phyloP scores from a whole-genome alignment of 306 rosid species.

The Fragaria iinumae region DNA sequence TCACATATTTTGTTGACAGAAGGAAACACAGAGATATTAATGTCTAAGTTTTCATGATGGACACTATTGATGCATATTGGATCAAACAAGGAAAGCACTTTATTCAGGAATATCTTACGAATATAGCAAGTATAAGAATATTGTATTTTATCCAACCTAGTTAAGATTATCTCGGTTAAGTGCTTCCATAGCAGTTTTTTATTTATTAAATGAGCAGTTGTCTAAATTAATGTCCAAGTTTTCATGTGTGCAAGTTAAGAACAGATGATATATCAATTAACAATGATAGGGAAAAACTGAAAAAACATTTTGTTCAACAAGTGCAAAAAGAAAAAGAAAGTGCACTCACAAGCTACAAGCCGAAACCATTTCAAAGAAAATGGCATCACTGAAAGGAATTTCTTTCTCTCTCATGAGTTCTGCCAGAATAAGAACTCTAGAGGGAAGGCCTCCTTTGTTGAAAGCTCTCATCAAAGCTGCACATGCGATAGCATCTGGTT shows the following conservation, averaged over 20 bases:
- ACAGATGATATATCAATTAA: background rate
- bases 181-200: too few species aligned
- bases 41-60: background rate
- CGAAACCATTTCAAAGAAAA: slow-evolving; percentile 78
- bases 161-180: background rate
- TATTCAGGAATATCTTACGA: background rate
- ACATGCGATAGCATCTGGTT: slow-evolving; percentile 75
- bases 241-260: background rate
- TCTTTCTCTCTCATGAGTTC: slow-evolving; percentile 72
- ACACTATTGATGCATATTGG: background rate
- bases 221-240: too few species aligned
- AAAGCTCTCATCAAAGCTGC: slow-evolving; percentile 83
- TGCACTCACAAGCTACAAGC: slow-evolving; percentile 87
- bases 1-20: background rate
- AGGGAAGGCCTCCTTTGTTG: slow-evolving; percentile 79
- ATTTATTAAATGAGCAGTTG: too few species aligned
- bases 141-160: background rate
- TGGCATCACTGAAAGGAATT: slow-evolving; percentile 70
- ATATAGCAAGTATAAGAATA: background rate
- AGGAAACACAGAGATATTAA: background rate
- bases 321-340: background rate
- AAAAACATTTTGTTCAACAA: background rate
- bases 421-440: slow-evolving; percentile 71
- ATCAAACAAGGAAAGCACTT: background rate
- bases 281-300: background rate